These are phyloP conservation scores for Trichophyton schoenleinii DNA, from an alignment of 2,329 filamentous ascomycete species.

Conservation along the genomic window DNA sequence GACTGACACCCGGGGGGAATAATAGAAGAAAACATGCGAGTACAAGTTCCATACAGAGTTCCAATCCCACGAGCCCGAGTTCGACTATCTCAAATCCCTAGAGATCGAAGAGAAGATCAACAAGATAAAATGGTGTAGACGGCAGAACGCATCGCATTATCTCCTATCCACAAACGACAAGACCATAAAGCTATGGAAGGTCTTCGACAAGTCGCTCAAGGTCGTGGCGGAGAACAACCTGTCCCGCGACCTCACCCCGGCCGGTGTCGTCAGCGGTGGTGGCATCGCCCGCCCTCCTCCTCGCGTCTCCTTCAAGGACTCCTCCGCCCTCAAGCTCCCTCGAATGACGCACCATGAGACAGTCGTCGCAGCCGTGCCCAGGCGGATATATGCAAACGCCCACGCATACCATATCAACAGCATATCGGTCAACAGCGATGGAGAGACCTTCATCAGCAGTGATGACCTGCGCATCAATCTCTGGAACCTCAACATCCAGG, in stretches of 20 bases:
- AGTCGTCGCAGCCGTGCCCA: constrained; percentile 88
- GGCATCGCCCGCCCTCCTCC: constrained; percentile 61
- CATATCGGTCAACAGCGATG: constrained; percentile 99
- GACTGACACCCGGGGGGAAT: no score
- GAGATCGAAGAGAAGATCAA: constrained; percentile 99
- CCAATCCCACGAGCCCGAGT: constrained; percentile 97
- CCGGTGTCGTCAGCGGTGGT: constrained; percentile 57
- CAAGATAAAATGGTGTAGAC: constrained; percentile 99
- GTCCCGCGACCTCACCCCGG: constrained; percentile 81
- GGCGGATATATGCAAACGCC: constrained; percentile 93
- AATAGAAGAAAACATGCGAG: constrained; percentile 99
- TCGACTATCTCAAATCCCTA: constrained; percentile 97
- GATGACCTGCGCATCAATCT: constrained; percentile 96
- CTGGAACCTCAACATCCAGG: constrained; percentile 98
- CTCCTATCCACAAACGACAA: constrained; percentile 98
- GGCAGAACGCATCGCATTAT: constrained; percentile 97
- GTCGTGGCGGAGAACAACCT: constrained; percentile 98
- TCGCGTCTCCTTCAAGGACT: constrained; percentile 62
- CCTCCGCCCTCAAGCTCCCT: constrained; percentile 79
- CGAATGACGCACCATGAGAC: constrained; percentile 97
- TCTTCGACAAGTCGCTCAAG: constrained; percentile 98
- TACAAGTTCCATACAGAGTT: constrained; percentile 99
- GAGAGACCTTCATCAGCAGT: constrained; percentile 97
- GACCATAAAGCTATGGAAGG: constrained; percentile 99
- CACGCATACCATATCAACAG: constrained; percentile 99